Percentiles rank a stretch among this genome's conserved stretches.
Conservation (phyloP, 768 basidiomycete species). For the Agrocybe chaxingu region DNA sequence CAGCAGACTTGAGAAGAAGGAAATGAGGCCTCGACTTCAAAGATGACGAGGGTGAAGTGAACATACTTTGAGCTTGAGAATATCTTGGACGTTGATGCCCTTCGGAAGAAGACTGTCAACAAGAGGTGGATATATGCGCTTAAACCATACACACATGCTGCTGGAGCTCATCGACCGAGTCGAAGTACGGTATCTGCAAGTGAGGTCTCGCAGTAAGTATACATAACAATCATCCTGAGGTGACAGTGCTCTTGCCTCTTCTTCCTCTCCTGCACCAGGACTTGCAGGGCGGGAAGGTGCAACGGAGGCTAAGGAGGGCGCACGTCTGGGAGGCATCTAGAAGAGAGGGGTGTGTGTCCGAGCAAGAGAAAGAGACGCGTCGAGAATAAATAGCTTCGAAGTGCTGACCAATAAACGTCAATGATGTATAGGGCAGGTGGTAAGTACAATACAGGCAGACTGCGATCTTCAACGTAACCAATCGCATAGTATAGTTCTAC, state of each 20-base stretch:
- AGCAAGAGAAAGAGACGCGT: not conserved
- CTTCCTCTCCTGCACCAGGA: conserved; percentile 42
- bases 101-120: conserved; percentile 24
- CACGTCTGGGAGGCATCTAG: conserved; percentile 50
- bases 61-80: conserved; percentile 82
- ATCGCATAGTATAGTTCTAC: too few relatives aligned
- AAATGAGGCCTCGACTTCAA: not conserved
- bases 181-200: conserved; percentile 60
- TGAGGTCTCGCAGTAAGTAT: not conserved
- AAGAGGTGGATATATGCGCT: conserved; percentile 11
- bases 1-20: conserved; percentile 50
- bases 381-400: conserved; percentile 7
- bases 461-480: too few relatives aligned
- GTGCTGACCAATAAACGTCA: conserved; percentile 18
- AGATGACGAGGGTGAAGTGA: conserved; percentile 5
- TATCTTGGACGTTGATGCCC: conserved; percentile 97
- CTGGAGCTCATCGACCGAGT: conserved; percentile 81
- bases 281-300: conserved; percentile 49
- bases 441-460: not conserved
- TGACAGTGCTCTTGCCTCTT: conserved; percentile 28
- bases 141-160: conserved; percentile 53
- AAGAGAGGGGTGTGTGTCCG: not conserved
- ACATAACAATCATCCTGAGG: not conserved
- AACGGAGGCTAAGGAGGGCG: conserved; percentile 43
- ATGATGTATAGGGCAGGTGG: conserved; percentile 14